Evolutionary conservation across 768 basidiomycete species (phyloP).

Genomic region (Paxillus involutus): DNA sequence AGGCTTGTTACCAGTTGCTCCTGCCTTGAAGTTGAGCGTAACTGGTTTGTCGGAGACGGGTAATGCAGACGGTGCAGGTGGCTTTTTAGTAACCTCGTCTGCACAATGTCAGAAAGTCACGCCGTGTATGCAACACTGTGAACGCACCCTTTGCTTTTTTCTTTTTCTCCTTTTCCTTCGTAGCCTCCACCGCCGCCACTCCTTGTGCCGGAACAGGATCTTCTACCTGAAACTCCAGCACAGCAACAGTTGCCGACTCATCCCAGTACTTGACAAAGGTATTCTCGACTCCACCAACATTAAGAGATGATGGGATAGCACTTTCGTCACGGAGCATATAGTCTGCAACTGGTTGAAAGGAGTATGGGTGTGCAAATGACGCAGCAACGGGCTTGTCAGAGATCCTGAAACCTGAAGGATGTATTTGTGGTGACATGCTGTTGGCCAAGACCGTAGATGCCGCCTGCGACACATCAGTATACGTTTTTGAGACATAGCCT

Average conservation of each 20-base stretch:
- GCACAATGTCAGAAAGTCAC: conserved; percentile 12
- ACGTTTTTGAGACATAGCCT: background rate
- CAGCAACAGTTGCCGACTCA: conserved; percentile 72
- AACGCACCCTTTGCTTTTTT: conserved; percentile 55
- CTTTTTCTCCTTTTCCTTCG: conserved; percentile 59
- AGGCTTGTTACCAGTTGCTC: conserved; percentile 18
- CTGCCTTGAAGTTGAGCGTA: conserved; percentile 69
- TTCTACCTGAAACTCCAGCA: conserved; percentile 79
- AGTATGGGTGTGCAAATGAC: conserved; percentile 90
- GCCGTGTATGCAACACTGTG: background rate
- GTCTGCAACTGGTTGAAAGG: conserved; percentile 81
- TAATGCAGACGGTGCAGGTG: conserved; percentile 61
- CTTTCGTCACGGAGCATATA: conserved; percentile 76
- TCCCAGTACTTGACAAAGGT: conserved; percentile 92
- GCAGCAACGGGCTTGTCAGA: conserved; percentile 86
- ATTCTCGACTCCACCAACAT: conserved; percentile 70
- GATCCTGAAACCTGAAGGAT: conserved; percentile 93
- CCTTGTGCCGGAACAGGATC: conserved; percentile 38
- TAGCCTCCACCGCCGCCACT: conserved; percentile 38
- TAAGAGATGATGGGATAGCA: conserved; percentile 63
- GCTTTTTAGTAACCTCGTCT: conserved; percentile 36
- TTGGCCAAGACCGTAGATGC: conserved; percentile 79
- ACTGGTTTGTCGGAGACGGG: conserved; percentile 82
- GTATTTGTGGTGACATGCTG: conserved; percentile 83
- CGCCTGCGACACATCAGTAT: conserved; percentile 48